Percentiles rank a stretch among this genome's conserved stretches.
These are phyloP conservation scores for Rhodotorula babjevae DNA, from an alignment of 768 basidiomycete species.

Conservation along the genomic window DNA sequence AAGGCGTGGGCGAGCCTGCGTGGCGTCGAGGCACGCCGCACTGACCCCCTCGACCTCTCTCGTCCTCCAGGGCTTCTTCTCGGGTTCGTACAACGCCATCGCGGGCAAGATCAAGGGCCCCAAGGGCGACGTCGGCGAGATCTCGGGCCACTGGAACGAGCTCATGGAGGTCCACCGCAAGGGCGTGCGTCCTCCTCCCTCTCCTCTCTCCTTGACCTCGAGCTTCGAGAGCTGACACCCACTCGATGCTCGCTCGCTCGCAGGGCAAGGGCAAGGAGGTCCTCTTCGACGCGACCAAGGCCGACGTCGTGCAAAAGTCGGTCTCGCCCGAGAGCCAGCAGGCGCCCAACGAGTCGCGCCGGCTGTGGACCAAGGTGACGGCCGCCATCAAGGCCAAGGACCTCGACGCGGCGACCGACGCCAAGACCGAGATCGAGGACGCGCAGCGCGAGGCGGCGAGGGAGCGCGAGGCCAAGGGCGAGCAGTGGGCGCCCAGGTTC, in stretches of 20 bases:
- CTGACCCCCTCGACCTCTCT: neutral
- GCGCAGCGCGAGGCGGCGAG: slow-evolving; percentile 76
- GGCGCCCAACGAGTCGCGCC: slow-evolving; percentile 76
- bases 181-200: slow-evolving; percentile 55
- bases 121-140: slow-evolving; percentile 68
- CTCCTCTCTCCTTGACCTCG: no score
- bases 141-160: slow-evolving; percentile 85
- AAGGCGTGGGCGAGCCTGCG: neutral
- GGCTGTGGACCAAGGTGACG: slow-evolving; percentile 79
- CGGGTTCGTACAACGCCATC: slow-evolving; percentile 84
- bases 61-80: slow-evolving; percentile 78
- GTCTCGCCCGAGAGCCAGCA: slow-evolving; percentile 83
- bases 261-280: slow-evolving; percentile 61
- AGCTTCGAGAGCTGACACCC: neutral
- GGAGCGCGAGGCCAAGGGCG: slow-evolving; percentile 67
- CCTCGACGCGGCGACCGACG: slow-evolving; percentile 88
- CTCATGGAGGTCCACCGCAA: slow-evolving; percentile 74
- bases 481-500: slow-evolving; percentile 67
- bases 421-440: slow-evolving; percentile 86
- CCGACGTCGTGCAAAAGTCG: slow-evolving; percentile 71
- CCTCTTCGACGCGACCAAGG: slow-evolving; percentile 75
- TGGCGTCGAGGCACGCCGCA: no score
- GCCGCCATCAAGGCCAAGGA: slow-evolving; percentile 77
- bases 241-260: neutral
- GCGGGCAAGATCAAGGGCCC: slow-evolving; percentile 69